Conservation (phyloP, 1,284 basidiomycete genomes). For the Heterobasidion occidentale region DNA sequence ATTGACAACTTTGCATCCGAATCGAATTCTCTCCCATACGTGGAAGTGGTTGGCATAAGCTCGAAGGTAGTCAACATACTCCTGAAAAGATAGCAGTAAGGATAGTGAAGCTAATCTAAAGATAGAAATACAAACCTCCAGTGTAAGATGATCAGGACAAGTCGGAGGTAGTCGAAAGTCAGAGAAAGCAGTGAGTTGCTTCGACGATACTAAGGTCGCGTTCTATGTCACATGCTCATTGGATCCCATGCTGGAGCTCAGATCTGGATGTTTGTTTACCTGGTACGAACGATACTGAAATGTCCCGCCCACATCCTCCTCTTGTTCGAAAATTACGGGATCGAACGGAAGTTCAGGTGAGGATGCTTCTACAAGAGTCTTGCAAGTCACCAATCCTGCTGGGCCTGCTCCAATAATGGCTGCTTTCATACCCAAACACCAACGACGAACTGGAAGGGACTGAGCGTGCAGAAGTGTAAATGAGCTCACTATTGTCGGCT, state of each 20-base stretch:
- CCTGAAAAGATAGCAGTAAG: slow-evolving; percentile 14
- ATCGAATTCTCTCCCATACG: slow-evolving; percentile 33
- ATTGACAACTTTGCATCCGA: slow-evolving; percentile 35
- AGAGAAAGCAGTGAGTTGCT: slow-evolving; percentile 58
- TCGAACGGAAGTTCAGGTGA: slow-evolving; percentile 34
- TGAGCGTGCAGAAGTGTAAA: too few relatives aligned
- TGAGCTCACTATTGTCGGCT: too few relatives aligned
- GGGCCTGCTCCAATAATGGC: slow-evolving; percentile 50
- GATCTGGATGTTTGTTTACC: slow-evolving; percentile 14
- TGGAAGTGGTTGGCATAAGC: slow-evolving; percentile 42
- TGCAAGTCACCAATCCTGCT: slow-evolving; percentile 51
- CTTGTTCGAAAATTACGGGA: slow-evolving; percentile 51
- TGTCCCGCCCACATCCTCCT: slow-evolving; percentile 56
- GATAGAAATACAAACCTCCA: slow-evolving; percentile 24
- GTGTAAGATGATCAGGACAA: slow-evolving; percentile 49
- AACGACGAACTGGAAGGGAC: too few relatives aligned
- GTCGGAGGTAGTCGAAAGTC: slow-evolving; percentile 50
- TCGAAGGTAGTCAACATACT: slow-evolving; percentile 54
- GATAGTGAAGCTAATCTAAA: neutral
- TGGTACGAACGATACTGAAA: slow-evolving; percentile 40
- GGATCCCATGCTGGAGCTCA: neutral
- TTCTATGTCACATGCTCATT: slow-evolving; percentile 30
- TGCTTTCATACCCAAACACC: slow-evolving; percentile 10
- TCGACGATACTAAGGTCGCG: slow-evolving; percentile 47
- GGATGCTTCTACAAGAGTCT: slow-evolving; percentile 42